These are phyloP conservation scores for cucumber (Cucumis sativus) DNA, from an alignment of 306 rosid genomes.

Conservation along the genomic window DNA sequence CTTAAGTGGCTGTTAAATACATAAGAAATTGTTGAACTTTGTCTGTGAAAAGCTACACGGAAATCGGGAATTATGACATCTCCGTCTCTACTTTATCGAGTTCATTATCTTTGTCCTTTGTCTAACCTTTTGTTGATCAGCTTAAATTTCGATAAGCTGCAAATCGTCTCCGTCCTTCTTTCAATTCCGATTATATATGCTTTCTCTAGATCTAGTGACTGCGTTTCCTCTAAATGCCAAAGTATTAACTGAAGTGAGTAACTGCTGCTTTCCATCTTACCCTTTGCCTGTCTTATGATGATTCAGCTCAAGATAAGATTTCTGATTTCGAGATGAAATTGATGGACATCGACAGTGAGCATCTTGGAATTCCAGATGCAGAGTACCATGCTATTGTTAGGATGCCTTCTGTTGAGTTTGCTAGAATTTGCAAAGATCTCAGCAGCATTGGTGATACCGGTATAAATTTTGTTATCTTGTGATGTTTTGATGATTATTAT, in stretches of 20 bases:
- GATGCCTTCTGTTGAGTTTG: constrained; percentile 85
- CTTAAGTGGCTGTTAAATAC: neutral
- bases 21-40: neutral
- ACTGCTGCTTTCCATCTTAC: neutral
- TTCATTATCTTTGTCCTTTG: neutral
- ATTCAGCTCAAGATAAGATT: constrained; percentile 57
- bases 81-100: neutral
- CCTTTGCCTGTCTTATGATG: neutral
- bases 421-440: constrained; percentile 86
- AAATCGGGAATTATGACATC: neutral
- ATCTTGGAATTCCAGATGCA: constrained; percentile 91
- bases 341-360: constrained; percentile 97
- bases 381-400: constrained; percentile 86
- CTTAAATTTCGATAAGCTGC: neutral
- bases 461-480: constrained; percentile 9
- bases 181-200: neutral
- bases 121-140: neutral
- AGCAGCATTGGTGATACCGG: constrained; percentile 94
- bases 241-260: too few species aligned
- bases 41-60: neutral
- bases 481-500: neutral
- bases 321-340: constrained; percentile 95
- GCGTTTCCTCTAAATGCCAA: too few species aligned
- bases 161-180: neutral
- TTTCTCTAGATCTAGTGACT: neutral